Evolutionary conservation across 2,329 filamentous ascomycete genomes (phyloP).

Genomic region (Hymenotorrendiella dingleyae): DNA sequence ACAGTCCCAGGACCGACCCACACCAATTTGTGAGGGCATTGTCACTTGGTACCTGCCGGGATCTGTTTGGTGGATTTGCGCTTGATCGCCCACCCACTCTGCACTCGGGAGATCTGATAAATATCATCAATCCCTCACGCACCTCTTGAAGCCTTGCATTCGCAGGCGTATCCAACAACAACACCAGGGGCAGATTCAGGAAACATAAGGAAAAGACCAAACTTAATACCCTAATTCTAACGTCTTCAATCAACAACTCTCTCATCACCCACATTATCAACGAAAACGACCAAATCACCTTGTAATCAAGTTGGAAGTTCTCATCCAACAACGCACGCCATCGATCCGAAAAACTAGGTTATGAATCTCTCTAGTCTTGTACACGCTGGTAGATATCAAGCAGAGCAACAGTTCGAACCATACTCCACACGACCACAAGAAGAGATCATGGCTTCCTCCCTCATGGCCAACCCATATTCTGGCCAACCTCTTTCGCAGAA

Average conservation of each 20-base stretch:
- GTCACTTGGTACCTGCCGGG: constrained; percentile 40
- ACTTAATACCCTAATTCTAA: constrained; percentile 26
- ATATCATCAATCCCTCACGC: constrained; percentile 39
- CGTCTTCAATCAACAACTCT: constrained; percentile 14
- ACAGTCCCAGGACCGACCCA: constrained; percentile 37
- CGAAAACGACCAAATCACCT: constrained; percentile 4
- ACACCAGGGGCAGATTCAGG: constrained; percentile 25
- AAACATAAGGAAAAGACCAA: constrained; percentile 31
- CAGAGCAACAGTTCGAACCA: constrained; percentile 23
- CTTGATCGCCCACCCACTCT: constrained; percentile 45
- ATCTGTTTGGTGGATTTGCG: constrained; percentile 44
- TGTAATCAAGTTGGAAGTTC: too few relatives aligned
- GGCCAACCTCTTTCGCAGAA: constrained; percentile 41
- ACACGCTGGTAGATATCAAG: constrained; percentile 28
- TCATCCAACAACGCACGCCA: neutral
- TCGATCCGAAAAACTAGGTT: constrained; percentile 15
- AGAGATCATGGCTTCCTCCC: constrained; percentile 40
- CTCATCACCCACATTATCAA: neutral
- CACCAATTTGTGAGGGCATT: constrained; percentile 50
- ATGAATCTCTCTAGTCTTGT: constrained; percentile 34
- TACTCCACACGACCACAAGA: constrained; percentile 30
- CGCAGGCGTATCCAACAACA: constrained; percentile 27
- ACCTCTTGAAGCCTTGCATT: constrained; percentile 27
- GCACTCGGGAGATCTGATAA: constrained; percentile 45
- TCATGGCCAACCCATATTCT: constrained; percentile 39